Evolutionary conservation across 129 eudicot genomes (phyloP).

Genomic region (Cynara cardunculus): DNA sequence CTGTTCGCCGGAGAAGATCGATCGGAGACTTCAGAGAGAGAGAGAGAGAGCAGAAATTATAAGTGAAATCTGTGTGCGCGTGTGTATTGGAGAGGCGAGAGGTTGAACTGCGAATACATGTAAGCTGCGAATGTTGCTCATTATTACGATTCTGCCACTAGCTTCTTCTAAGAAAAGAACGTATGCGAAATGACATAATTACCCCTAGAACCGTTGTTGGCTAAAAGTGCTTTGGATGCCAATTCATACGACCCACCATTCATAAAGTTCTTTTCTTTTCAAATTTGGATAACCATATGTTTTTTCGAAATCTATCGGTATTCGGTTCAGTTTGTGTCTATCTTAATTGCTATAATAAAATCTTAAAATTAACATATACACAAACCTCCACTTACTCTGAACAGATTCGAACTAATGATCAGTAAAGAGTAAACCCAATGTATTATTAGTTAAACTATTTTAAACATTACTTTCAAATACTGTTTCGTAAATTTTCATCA

Average conservation of each 20-base stretch:
- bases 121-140: conserved; percentile 3
- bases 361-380: too few relatives aligned
- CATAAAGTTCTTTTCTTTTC: background rate
- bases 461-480: background rate
- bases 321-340: too few relatives aligned
- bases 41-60: background rate
- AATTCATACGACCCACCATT: conserved; percentile 11
- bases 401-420: background rate
- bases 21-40: background rate
- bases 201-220: conserved; percentile 4
- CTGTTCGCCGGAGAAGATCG: conserved; percentile 15
- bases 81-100: background rate
- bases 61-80: background rate
- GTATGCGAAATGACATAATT: conserved; percentile 7
- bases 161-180: conserved; percentile 3
- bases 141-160: conserved; percentile 21
- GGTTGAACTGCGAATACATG: conserved; percentile 14
- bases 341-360: too few relatives aligned
- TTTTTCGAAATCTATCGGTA: too few relatives aligned
- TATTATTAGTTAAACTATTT: too few relatives aligned
- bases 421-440: too few relatives aligned
- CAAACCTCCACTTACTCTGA: background rate
- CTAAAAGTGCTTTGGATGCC: conserved; percentile 35
- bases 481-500: too few relatives aligned
- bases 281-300: background rate